Evolutionary conservation across 805 yeast genomes (phyloP).

Genomic region (Candida chauliodis): DNA sequence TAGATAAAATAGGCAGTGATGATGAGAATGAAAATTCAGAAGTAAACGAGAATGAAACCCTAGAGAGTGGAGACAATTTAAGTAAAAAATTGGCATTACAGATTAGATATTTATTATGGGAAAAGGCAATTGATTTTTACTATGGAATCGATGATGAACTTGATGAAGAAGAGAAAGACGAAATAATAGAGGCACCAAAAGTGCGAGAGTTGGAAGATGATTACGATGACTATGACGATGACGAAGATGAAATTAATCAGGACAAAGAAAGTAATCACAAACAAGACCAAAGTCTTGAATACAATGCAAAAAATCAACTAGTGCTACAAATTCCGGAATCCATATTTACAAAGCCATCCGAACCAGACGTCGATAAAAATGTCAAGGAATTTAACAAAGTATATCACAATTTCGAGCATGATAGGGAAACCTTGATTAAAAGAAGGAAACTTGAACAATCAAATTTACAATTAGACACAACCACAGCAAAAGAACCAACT

Average conservation of each 20-base stretch:
- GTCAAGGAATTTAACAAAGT: constrained; percentile 67
- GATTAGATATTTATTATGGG: constrained; percentile 67
- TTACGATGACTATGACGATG: constrained; percentile 23
- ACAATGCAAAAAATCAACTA: constrained; percentile 27
- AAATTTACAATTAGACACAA: constrained; percentile 60
- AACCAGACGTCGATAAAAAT: constrained; percentile 41
- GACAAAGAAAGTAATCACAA: constrained; percentile 11
- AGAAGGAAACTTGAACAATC: constrained; percentile 76
- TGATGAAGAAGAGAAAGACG: constrained; percentile 13
- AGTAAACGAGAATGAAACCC: constrained; percentile 25
- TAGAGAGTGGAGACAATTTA: constrained; percentile 39
- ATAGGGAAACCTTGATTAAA: constrained; percentile 69
- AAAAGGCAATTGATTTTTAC: constrained; percentile 56
- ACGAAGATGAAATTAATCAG: constrained; percentile 31
- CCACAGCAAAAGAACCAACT: constrained; percentile 10
- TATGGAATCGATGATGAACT: constrained; percentile 28
- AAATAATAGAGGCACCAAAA: background rate
- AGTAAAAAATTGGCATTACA: constrained; percentile 50
- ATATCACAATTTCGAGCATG: constrained; percentile 75
- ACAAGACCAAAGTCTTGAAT: constrained; percentile 8
- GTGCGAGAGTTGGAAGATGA: constrained; percentile 20
- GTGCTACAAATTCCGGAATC: constrained; percentile 29
- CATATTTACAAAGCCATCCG: constrained; percentile 7
- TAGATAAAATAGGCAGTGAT: constrained; percentile 7
- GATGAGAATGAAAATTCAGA: constrained; percentile 13